Conservation (phyloP, 805 yeast genomes). For the Ascoidea asiatica region DNA sequence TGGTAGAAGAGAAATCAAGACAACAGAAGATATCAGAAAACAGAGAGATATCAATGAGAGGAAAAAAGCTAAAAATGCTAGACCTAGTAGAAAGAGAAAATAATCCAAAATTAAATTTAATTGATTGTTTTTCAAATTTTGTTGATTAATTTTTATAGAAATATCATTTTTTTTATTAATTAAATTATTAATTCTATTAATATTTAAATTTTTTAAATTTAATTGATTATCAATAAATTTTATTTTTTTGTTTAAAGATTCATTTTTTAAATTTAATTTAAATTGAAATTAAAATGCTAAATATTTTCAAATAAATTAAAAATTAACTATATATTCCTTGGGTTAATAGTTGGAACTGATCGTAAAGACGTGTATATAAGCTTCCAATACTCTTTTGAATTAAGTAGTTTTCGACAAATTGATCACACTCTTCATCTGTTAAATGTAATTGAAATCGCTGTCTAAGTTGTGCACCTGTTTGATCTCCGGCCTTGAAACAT, state of each 20-base stretch:
- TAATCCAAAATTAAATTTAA: no score
- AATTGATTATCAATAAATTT: no score
- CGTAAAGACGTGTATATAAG: conserved; percentile 82
- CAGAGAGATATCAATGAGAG: conserved; percentile 56
- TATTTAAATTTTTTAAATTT: no score
- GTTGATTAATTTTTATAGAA: not conserved
- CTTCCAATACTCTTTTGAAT: conserved; percentile 78
- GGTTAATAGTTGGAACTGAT: conserved; percentile 86
- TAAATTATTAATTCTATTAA: not conserved
- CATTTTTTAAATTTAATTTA: not conserved
- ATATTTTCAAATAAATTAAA: not conserved
- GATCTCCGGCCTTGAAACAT: conserved; percentile 80
- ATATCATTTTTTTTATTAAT: not conserved
- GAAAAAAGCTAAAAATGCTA: conserved; percentile 71
- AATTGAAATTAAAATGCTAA: not conserved
- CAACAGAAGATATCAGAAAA: conserved; percentile 70
- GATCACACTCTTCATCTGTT: conserved; percentile 56
- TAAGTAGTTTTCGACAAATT: conserved; percentile 63
- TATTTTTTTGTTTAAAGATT: not conserved
- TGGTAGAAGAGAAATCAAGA: conserved; percentile 38
- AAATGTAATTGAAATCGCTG: conserved; percentile 76
- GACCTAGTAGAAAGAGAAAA: conserved; percentile 43
- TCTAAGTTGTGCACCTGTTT: conserved; percentile 62
- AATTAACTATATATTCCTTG: conserved; percentile 78
- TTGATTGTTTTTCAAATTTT: conserved; percentile 3